These are phyloP conservation scores for Xylariaceae sp. DNA, from an alignment of 2,329 filamentous ascomycete genomes.

Conservation along the genomic window DNA sequence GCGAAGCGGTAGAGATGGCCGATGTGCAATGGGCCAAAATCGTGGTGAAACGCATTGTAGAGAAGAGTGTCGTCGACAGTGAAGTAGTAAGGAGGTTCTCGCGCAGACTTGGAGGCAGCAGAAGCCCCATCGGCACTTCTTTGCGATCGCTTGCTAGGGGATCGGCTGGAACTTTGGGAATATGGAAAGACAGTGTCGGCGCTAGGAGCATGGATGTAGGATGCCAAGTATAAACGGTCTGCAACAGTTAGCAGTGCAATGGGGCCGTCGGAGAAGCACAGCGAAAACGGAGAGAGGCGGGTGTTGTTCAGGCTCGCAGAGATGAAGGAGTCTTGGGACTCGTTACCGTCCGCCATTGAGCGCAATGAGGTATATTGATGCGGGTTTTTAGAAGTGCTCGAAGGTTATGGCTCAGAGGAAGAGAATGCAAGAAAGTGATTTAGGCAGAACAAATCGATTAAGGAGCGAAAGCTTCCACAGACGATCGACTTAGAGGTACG, in stretches of 20 bases:
- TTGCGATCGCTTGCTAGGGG: slow-evolving; percentile 70
- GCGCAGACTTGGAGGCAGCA: slow-evolving; percentile 41
- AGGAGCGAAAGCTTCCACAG: slow-evolving; percentile 2
- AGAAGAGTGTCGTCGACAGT: slow-evolving; percentile 87
- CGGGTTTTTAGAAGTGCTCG: not conserved
- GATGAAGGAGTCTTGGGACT: slow-evolving; percentile 20
- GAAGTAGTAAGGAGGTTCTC: slow-evolving; percentile 79
- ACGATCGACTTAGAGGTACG: slow-evolving; percentile 40
- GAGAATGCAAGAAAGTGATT: not conserved
- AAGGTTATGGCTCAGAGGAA: not conserved
- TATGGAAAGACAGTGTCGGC: slow-evolving; percentile 84
- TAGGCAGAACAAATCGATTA: slow-evolving; percentile 4
- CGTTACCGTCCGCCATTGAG: slow-evolving; percentile 13
- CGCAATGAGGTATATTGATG: slow-evolving; percentile 6
- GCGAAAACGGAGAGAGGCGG: slow-evolving; percentile 9
- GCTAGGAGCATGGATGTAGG: slow-evolving; percentile 79
- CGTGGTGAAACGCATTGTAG: slow-evolving; percentile 98
- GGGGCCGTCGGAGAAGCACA: slow-evolving; percentile 4
- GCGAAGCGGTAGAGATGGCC: slow-evolving; percentile 96
- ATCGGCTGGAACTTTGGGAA: slow-evolving; percentile 48
- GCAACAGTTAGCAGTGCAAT: slow-evolving; percentile 35
- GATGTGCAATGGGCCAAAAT: slow-evolving; percentile 96
- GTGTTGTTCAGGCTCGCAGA: slow-evolving; percentile 8
- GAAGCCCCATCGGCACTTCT: slow-evolving; percentile 57
- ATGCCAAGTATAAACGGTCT: slow-evolving; percentile 95